These are phyloP conservation scores for Mucor indicus DNA, from an alignment of 371 early-diverging fungal species.

Conservation along the genomic window DNA sequence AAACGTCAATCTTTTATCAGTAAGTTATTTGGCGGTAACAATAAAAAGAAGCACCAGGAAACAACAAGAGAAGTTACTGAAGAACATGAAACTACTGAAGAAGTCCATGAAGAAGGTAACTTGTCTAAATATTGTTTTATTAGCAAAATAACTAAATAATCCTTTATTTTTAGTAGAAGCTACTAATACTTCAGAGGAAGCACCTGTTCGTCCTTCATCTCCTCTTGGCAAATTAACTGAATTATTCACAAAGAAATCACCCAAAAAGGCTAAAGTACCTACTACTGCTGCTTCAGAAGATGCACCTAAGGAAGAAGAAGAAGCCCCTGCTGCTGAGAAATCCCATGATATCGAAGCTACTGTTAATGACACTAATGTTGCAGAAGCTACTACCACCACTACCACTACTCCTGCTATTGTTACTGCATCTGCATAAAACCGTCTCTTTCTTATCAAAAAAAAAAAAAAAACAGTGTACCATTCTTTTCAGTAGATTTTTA, in stretches of 20 bases:
- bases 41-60: slow-evolving; percentile 38
- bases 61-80: not conserved
- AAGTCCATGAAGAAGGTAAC: not conserved
- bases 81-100: slow-evolving; percentile 6
- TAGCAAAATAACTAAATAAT: not conserved
- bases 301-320: slow-evolving; percentile 1
- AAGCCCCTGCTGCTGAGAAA: too few species aligned
- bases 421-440: slow-evolving; percentile 27
- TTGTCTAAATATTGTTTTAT: not conserved
- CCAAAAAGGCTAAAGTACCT: slow-evolving; percentile 22
- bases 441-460: not conserved
- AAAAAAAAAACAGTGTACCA: not conserved
- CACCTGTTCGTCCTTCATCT: slow-evolving; percentile 27
- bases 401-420: not conserved
- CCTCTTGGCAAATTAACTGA: slow-evolving; percentile 35
- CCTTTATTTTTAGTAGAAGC: not conserved
- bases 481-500: not conserved
- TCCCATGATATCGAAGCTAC: slow-evolving; percentile 10
- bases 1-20: slow-evolving; percentile 57
- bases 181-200: not conserved
- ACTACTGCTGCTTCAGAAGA: slow-evolving; percentile 9
- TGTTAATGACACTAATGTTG: slow-evolving; percentile 11
- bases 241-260: slow-evolving; percentile 32
- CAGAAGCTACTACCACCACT: slow-evolving; percentile 10
- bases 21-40: slow-evolving; percentile 62